Conservation (phyloP, 202 grass and related monocot species). For the Panicum hallii region DNA sequence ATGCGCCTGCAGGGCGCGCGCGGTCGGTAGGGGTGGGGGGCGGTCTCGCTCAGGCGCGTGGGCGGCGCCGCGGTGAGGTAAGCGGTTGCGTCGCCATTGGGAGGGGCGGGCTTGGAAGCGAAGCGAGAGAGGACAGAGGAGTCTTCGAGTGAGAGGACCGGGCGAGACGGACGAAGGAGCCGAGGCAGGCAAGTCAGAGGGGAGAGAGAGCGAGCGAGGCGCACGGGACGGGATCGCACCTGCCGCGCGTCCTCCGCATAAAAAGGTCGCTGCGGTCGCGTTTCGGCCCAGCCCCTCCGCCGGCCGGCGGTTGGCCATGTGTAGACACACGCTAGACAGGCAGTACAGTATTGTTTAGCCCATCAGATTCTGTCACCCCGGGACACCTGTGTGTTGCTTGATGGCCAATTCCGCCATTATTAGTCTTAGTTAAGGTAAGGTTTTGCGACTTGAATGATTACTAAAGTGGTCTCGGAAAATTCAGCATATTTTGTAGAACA, state of each 20-base stretch:
- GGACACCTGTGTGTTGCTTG: neutral
- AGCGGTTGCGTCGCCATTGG: constrained; percentile 62
- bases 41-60: constrained; percentile 16
- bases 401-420: neutral
- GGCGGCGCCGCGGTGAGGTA: constrained; percentile 31
- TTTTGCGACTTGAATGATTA: neutral
- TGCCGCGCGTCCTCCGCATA: constrained; percentile 16
- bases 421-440: neutral
- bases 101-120: constrained; percentile 52
- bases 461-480: neutral
- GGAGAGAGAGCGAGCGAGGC: constrained; percentile 41
- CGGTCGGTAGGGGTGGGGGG: neutral
- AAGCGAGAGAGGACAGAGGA: constrained; percentile 49
- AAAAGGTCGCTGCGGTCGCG: constrained; percentile 4
- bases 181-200: constrained; percentile 51
- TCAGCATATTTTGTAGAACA: too few relatives aligned
- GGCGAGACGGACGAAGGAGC: constrained; percentile 36
- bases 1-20: constrained; percentile 29
- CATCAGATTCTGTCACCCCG: constrained; percentile 23
- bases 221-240: constrained; percentile 44
- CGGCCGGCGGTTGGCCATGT: neutral
- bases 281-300: neutral
- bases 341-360: constrained; percentile 37
- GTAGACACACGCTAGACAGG: neutral
- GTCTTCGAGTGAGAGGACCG: constrained; percentile 32